Base-by-base conservation (phyloP, 345 rosid species). In the Excoecaria cochinchinensis region DNA sequence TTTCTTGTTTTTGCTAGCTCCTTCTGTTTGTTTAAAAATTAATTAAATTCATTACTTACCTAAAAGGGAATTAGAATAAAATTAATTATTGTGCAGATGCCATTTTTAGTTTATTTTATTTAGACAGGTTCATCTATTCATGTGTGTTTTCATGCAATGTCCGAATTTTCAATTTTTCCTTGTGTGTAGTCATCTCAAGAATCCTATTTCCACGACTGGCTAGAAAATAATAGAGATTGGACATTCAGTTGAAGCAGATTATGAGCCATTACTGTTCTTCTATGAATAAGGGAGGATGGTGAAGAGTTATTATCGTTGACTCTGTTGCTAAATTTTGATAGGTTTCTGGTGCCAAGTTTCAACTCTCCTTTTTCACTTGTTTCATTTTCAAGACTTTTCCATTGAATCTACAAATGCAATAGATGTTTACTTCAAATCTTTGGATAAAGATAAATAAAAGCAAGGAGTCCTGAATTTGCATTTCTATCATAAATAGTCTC, bases 201-300 rank as follows among this genome's bases (percentile, higher is more conserved):
- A 42, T 93, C 93, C 73, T 93, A 98, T 57, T 95, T 95, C 80
- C 98, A 95, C 81, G 93, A 95, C 85, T 95, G 99, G 99, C 89
- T 95, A 72, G 98, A 95, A 80, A 95, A 93, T 89, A 98, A 97
- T 55, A 85, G 98, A 81, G 99, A 95, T 84, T 95, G 99, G 99
- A 98, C 98, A 36, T 81, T 95, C 36, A 95, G 99, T 84, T 83
- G 99, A 78, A 95, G 97, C 84, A 84, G 99, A 74, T 95, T 93
- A 81, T 95, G 98, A 98, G 99, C 98, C 55, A 95, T 98, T 66
- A 98, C 99, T 78, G 91, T 95, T 73, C 99, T 98, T 13, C 61
- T 95, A 39, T 95, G 99, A 98, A 85, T 84, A 21, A 93, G 97
- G 77, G 95, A 88, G 78, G 99, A 95, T 79, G 94, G 88, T 25